Conservation (phyloP, 2,329 filamentous ascomycete genomes). For the Albophoma yamanashiensis region DNA sequence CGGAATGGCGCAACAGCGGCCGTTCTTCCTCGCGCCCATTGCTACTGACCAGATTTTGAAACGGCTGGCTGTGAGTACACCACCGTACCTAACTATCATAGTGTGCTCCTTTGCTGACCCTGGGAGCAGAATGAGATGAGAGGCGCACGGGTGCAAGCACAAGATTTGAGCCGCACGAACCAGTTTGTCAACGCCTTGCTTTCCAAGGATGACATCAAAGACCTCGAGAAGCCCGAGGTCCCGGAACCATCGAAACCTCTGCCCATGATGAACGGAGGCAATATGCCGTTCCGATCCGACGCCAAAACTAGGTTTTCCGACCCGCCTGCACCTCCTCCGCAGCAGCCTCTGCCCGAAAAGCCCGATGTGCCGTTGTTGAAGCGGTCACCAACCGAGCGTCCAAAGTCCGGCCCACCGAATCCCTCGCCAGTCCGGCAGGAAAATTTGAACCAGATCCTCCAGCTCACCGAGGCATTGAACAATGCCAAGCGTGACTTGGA, state of each 20-base stretch:
- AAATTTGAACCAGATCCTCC: conserved; percentile 62
- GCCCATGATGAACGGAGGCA: conserved; percentile 39
- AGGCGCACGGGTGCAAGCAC: conserved; percentile 74
- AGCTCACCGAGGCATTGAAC: conserved; percentile 75
- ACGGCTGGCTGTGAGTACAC: conserved; percentile 22
- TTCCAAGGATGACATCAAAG: conserved; percentile 57
- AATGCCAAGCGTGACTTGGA: conserved; percentile 81
- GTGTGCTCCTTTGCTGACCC: neutral
- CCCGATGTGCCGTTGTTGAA: conserved; percentile 71
- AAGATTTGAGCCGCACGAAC: conserved; percentile 73
- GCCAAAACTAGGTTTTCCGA: conserved; percentile 81
- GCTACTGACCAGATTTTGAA: conserved; percentile 94
- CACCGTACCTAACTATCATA: neutral
- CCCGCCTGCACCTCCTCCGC: conserved; percentile 84
- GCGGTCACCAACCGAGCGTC: conserved; percentile 64
- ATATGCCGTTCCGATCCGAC: conserved; percentile 53
- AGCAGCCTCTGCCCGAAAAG: conserved; percentile 88
- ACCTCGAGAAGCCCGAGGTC: conserved; percentile 39
- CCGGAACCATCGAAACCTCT: conserved; percentile 36
- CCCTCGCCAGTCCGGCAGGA: conserved; percentile 50
- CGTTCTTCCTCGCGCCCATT: conserved; percentile 79
- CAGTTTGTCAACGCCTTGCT: conserved; percentile 72
- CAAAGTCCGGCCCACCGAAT: conserved; percentile 43
- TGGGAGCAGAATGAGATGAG: conserved; percentile 70
- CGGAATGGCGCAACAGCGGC: conserved; percentile 60